phyloP scores from a whole-genome alignment of 352 stramenopile genomes.

The Phytophthora melonis region DNA sequence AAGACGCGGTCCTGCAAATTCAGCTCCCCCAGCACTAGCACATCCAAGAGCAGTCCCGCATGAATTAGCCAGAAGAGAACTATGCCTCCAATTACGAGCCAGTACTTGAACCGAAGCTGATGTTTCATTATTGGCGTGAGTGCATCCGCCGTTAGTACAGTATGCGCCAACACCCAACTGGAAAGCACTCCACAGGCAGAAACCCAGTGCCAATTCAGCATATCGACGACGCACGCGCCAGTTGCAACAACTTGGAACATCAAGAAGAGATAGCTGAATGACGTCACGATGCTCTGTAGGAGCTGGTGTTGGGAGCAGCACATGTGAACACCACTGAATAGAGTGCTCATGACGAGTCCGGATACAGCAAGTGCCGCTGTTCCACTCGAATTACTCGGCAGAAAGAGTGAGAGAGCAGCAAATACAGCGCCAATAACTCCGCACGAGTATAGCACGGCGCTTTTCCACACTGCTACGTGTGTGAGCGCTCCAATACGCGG shows the following conservation, averaged over 20 bases:
- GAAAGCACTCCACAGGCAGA: background rate
- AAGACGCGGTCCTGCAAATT: background rate
- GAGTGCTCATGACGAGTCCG: background rate
- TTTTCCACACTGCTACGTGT: background rate
- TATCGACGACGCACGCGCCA: background rate
- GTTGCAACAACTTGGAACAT: background rate
- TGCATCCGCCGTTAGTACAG: background rate
- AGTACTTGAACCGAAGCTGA: constrained; percentile 2
- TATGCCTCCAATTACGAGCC: constrained; percentile 1
- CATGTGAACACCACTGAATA: background rate
- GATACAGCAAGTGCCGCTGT: background rate
- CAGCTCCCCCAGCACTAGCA: background rate
- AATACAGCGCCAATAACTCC: background rate
- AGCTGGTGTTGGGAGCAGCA: background rate
- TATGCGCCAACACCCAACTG: background rate
- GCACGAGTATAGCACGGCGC: background rate
- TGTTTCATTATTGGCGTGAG: background rate
- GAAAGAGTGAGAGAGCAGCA: background rate
- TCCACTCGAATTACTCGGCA: background rate
- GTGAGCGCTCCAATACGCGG: background rate
- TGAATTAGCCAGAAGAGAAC: background rate
- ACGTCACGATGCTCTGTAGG: background rate
- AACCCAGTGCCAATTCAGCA: constrained; percentile 1
- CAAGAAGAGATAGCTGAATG: background rate
- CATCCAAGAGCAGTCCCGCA: background rate